A percentile compares a stretch with the other conserved stretches of the same genome.
Conservation (phyloP, 1,284 basidiomycete species). For the Melanopsichium pennsylvanicum region DNA sequence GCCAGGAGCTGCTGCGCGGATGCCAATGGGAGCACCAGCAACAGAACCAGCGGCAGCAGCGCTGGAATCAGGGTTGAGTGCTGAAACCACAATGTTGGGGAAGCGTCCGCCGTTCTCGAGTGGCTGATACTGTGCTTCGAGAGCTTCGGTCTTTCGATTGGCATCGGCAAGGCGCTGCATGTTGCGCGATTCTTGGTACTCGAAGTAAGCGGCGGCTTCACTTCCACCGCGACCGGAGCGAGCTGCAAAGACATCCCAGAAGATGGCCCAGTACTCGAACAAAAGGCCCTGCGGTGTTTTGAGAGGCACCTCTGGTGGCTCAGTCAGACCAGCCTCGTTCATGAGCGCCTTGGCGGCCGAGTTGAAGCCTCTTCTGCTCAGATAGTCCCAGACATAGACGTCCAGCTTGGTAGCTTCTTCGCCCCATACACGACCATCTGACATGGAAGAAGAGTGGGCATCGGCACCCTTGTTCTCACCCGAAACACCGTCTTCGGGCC, state of each 20-base stretch:
- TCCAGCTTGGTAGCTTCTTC: conserved; percentile 63
- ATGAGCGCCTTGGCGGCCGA: conserved; percentile 56
- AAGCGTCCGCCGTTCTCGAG: conserved; percentile 39
- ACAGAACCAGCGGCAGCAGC: conserved; percentile 5
- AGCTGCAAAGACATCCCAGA: conserved; percentile 64
- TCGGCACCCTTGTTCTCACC: conserved; percentile 15
- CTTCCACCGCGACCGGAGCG: conserved; percentile 52
- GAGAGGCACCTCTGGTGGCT: conserved; percentile 60
- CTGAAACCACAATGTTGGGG: conserved; percentile 45
- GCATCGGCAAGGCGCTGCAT: conserved; percentile 47
- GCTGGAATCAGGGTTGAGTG: conserved; percentile 16
- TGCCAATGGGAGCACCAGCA: conserved; percentile 17
- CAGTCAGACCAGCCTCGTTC: conserved; percentile 58
- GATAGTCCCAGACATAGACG: conserved; percentile 65
- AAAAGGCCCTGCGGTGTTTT: conserved; percentile 60
- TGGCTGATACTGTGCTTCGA: conserved; percentile 41
- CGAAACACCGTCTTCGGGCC: conserved; percentile 36
- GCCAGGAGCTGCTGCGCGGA: conserved; percentile 16
- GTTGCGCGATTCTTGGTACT: conserved; percentile 56
- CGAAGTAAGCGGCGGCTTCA: conserved; percentile 55
- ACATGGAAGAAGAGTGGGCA: conserved; percentile 18
- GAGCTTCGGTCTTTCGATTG: conserved; percentile 39
- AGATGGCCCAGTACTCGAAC: conserved; percentile 65
- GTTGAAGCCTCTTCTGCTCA: conserved; percentile 56
- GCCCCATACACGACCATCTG: conserved; percentile 49